Base-by-base conservation (phyloP, 331 rosid species). In the Dryas integrifolia region DNA sequence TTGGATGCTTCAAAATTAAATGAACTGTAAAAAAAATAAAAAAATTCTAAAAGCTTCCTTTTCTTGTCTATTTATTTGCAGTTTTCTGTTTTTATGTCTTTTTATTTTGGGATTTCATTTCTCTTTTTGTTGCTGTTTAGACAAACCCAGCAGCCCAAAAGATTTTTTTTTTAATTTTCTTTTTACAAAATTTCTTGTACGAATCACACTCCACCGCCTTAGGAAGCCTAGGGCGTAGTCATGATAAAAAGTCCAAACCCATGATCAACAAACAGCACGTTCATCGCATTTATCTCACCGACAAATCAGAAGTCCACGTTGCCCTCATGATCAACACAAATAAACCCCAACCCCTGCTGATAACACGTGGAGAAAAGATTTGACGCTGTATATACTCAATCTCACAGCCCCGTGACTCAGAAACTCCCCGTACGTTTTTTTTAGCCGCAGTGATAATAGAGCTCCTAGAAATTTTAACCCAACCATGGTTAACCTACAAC, bases 401-500 rank as follows among this genome's bases (percentile, higher is more conserved):
- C 30, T 3, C 11, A 55, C 35, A 65, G 73, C 46, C 4, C 9
- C 39, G 89, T 72, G 59, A 74, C 65, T 4, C 9, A n/a, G 16
- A n/a, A 4, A 16, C 38, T 58, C 40, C 67, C 7, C 58, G 4
- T 41, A 41, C 43, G 73, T 56, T 40, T 48, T 40, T 72, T 74
- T 82, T 76, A 77, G 88, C 92, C 83, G 85, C 87, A 45, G 84
- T 83, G 68, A 76, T 77, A 79, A 71, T 59, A 16, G 65, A 44
- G 58, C 26, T 21, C 60, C 86, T 48, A 51, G 48, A 82, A 58
- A 45, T 80, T 69, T 21, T 39, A 40, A 77, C 71, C 76, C 6
- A 67, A 84, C 87, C 69, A 77, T 44, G 76, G 87, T 78, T 85
- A 78, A 72, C 9, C 13, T 12, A 8, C 35, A 57, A 4, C 45